These are phyloP conservation scores for Pascua sp. DNA, from an alignment of 1,284 basidiomycete species.

Conservation along the genomic window DNA sequence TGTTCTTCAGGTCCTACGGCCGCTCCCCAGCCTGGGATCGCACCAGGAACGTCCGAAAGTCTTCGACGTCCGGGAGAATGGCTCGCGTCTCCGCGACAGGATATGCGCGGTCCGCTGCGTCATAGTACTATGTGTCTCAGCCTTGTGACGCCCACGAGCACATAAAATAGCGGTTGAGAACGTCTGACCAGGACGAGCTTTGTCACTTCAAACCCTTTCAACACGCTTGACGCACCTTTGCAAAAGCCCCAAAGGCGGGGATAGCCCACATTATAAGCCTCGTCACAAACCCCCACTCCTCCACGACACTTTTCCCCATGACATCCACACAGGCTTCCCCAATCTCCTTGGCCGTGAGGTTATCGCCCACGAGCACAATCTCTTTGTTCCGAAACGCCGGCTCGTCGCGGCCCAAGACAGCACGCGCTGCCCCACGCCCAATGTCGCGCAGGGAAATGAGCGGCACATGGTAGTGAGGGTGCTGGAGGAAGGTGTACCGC, in stretches of 20 bases:
- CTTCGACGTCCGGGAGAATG: slow-evolving; percentile 23
- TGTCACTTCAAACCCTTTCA: too few species aligned
- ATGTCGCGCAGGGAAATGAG: slow-evolving; percentile 21
- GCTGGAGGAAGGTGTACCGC: slow-evolving; percentile 14
- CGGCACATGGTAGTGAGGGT: not conserved
- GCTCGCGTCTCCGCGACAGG: slow-evolving; percentile 9
- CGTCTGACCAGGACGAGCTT: too few species aligned
- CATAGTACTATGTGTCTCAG: slow-evolving; percentile 23
- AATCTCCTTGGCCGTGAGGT: slow-evolving; percentile 19
- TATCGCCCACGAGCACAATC: slow-evolving; percentile 24
- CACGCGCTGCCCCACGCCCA: slow-evolving; percentile 19
- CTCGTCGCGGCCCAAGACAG: slow-evolving; percentile 10
- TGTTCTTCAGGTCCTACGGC: too few species aligned
- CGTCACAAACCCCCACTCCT: slow-evolving; percentile 13
- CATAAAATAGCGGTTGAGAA: too few species aligned
- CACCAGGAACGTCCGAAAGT: slow-evolving; percentile 20
- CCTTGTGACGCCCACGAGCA: too few species aligned
- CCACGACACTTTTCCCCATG: slow-evolving; percentile 13
- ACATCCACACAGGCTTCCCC: slow-evolving; percentile 15
- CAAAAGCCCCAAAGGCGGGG: slow-evolving; percentile 5
- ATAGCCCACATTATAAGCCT: slow-evolving; percentile 9
- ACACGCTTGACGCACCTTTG: slow-evolving; percentile 12
- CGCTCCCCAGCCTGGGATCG: too few species aligned
- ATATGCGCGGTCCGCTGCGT: slow-evolving; percentile 18
- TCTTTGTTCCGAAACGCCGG: not conserved